Evolutionary conservation across 495 filamentous ascomycete species (phyloP), one percentile per base, ranked within the genome.

Genomic region (Penicillium angulare): DNA sequence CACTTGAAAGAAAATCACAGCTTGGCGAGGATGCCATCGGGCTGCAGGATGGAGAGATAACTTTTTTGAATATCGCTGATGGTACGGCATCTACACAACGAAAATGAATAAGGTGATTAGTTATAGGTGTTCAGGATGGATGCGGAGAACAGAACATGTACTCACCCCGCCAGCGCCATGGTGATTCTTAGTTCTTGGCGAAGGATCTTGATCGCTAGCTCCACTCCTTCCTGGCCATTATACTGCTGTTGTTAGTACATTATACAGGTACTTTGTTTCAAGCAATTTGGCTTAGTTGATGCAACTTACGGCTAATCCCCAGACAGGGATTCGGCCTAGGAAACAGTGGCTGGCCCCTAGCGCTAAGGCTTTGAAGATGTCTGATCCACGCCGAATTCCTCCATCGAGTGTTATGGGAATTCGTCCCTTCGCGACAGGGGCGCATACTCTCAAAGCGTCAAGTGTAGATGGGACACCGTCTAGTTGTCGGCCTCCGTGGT

Each of bases 401-500:
- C 55, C 55, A 18, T 58, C 55, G 1, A 58, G 15, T 23, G 43
- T 50, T 12, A 58, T 38, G 2, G 55, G 50, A 5, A 58, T 54
- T 5, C 43, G 36, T 6, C 50, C 47, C 27, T 38, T 34, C 1
- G 47, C 57, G 16, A 48, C 46, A 8, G 49, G 43, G 4, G 48
- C 52, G 29, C 92, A 84, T 71, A 92, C 88, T 9, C 91, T 67
- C 45, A 95, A 66, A 0, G 82, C 69, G 18, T 85, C 50, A 22
- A 86, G 71, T 4, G 78, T 76, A 8, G 83, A 71, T 0, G 83
- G 81, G 0, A 76, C 70, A 47, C 80, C 81, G 47, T 89, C 86
- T 7, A 86, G 55, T 44, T 75, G 80, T 34, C 85, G 61, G 0
- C 85, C 86, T 3, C 86, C 86, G 58, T 88, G 86, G 49, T 88